Evolutionary conservation across 2,329 filamentous ascomycete genomes (phyloP), one percentile per base, ranked within the genome.

Genomic region (Ceratocystis harringtonii): DNA sequence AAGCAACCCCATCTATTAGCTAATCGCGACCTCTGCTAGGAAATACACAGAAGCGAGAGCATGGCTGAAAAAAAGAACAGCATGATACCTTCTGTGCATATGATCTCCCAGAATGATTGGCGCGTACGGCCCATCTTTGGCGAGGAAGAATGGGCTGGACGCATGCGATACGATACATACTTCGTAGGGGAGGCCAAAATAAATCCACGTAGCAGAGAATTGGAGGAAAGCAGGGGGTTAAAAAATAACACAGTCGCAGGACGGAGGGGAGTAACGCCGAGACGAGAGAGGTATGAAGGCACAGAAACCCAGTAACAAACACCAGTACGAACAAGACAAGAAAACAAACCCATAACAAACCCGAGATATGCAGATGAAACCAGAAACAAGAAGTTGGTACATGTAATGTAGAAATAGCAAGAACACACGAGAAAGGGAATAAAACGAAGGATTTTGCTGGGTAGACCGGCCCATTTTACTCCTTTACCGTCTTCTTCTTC

Each of bases 401-500:
- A 65, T 65, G 61, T 30, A 66, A 57, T 66, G 64, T 55, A 63
- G 36, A 66, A 22, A 62, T 60, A 57, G 30, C 61, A 50, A 64
- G 50, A 32, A 63, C 65, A 60, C 55, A 60, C 57, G 48, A 63
- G 64, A 63, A 66, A 62, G 52, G 64, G 52, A 63, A 45, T 25
- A 58, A 55, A 19, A 15, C 25, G 7, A 30, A 58, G 12, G 62
- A 17, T 64, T 66, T 50, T 32, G 30, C 22, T 25, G 22, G 48
- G 48, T 8, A 25, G 22, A 25, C 19, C 48, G 48, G 22, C 48
- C 10, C 19, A 41, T 41, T 62, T 65, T 68, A 68, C 58, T 68
- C 65, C 65, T 68, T 66, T 22, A 48, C 17, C 55, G 64, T 66
- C 75, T 77, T 78, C 76, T 78, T 76, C 75, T 78, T 78, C 75